Evolutionary conservation across 2,329 filamentous ascomycete genomes (phyloP).

Genomic region (Apiospora marii): DNA sequence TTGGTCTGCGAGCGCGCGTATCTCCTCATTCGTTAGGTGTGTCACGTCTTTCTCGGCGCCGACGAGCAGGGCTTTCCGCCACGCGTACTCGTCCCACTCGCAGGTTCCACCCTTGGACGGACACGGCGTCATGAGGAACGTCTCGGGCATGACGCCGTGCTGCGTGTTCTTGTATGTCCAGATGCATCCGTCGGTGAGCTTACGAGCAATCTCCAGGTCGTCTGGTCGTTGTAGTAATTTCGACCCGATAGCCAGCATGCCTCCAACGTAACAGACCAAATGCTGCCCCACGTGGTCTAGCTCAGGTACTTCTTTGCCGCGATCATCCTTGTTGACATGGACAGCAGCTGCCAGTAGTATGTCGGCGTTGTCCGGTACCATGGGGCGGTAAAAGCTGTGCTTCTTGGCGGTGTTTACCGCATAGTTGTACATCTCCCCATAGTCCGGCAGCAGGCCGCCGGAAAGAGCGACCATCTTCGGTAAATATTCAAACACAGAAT

Average conservation of each 20-base stretch:
- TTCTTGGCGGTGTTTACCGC: slow-evolving; percentile 67
- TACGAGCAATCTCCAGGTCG: slow-evolving; percentile 53
- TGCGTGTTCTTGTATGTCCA: slow-evolving; percentile 57
- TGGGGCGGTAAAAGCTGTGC: slow-evolving; percentile 69
- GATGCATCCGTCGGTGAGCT: slow-evolving; percentile 59
- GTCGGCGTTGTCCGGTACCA: slow-evolving; percentile 63
- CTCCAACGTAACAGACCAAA: slow-evolving; percentile 60
- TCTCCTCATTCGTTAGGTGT: neutral
- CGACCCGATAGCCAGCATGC: slow-evolving; percentile 57
- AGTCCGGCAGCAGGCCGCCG: slow-evolving; percentile 64
- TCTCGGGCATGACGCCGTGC: slow-evolving; percentile 62
- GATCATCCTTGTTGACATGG: slow-evolving; percentile 49
- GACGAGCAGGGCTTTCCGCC: slow-evolving; percentile 37
- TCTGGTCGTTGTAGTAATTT: slow-evolving; percentile 50
- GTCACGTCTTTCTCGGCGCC: slow-evolving; percentile 28
- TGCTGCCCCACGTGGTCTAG: slow-evolving; percentile 46
- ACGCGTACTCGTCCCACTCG: slow-evolving; percentile 38
- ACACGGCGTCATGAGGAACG: slow-evolving; percentile 48
- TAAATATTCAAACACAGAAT: slow-evolving; percentile 58
- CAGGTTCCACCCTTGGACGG: slow-evolving; percentile 29
- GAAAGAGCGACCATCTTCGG: slow-evolving; percentile 61
- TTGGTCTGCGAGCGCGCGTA: slow-evolving; percentile 28
- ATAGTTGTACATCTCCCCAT: slow-evolving; percentile 67
- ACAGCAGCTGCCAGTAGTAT: slow-evolving; percentile 59
- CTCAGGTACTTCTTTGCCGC: slow-evolving; percentile 38